Base-by-base conservation (phyloP, 129 eudicot genomes). In the Saussurea involucrata region DNA sequence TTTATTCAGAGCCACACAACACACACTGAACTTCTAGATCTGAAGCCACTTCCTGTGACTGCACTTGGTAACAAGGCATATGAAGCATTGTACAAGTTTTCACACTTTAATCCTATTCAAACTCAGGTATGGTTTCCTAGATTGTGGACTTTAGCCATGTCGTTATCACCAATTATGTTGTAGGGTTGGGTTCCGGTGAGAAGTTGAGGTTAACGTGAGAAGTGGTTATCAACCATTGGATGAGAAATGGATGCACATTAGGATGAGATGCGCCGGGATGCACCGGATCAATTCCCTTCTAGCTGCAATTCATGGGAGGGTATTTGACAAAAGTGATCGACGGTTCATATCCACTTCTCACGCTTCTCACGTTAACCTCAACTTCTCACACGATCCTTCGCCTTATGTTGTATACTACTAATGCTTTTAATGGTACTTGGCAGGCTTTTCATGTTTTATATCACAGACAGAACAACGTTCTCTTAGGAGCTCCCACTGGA, bases 51-150 rank as follows among this genome's bases (percentile, higher is more conserved):
- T 71, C 99, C 99, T n/a, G 88, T 91, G 81, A 92, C 97, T 74
- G 92, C 97, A 73, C 99, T 95, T 74, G 92, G 94, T 49, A 95
- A 95, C 86, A 86, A 63, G 74, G 79, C 86, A 67, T 95, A 87
- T 69, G 97, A 95, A 84, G 89, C 87, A 67, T 76, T 95, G 85
- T 95, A 92, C 80, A 89, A 78, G 24, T 95, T 95, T 82, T 89
- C 99, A 20, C 99, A 95, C 84, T 95, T 95, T 82, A 95, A 95
- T 86, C 99, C 99, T 61, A 95, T 95, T 72, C 99, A 95, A 85
- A 95, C 99, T 6, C 99, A 95, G 96, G 99, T 92, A 69, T 65
- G 69, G 63, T 69, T 69, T 17, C 17, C 46, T 58, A 74, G 55
- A 29, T 12, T 67, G 20, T 71, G 22, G 27, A 71, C 55, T 3